phyloP scores from a whole-genome alignment of 1,284 basidiomycete genomes.

The Ganoderma lucidum region DNA sequence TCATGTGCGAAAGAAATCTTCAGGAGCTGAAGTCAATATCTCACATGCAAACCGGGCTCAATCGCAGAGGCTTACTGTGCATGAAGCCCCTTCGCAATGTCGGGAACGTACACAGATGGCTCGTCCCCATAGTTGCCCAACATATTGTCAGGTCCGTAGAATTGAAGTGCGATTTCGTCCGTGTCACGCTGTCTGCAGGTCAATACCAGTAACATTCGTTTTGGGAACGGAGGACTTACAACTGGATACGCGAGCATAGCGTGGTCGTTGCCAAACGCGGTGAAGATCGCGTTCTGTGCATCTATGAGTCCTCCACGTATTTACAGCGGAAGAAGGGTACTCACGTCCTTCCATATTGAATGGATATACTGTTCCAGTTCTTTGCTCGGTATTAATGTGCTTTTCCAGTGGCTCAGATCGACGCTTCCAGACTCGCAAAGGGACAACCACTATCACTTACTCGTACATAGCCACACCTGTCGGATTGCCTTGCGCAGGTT shows the following conservation, averaged over 20 bases:
- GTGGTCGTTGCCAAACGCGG: constrained; percentile 50
- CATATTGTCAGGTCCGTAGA: constrained; percentile 20
- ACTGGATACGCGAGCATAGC: constrained; percentile 45
- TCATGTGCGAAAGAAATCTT: constrained; percentile 41
- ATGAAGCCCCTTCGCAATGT: constrained; percentile 7
- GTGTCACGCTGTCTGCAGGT: constrained; percentile 18
- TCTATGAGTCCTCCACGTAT: neutral
- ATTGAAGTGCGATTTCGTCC: constrained; percentile 26
- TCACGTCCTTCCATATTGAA: constrained; percentile 11
- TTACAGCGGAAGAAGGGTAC: neutral
- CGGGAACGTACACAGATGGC: constrained; percentile 12
- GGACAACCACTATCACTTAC: constrained; percentile 40
- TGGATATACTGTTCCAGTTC: constrained; percentile 36
- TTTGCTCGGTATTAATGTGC: constrained; percentile 52
- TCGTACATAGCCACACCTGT: constrained; percentile 49
- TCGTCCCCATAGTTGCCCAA: constrained; percentile 23
- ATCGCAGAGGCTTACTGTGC: constrained; percentile 1
- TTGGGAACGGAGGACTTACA: constrained; percentile 38
- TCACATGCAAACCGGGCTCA: neutral
- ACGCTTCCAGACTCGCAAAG: constrained; percentile 8
- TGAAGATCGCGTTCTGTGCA: constrained; percentile 44
- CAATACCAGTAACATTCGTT: neutral
- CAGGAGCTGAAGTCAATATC: constrained; percentile 32
- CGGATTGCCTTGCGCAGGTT: constrained; percentile 40
- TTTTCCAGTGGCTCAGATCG: constrained; percentile 28